phyloP scores from a whole-genome alignment of 192 early-diverging fungal species.

The Coemansia umbellata region DNA sequence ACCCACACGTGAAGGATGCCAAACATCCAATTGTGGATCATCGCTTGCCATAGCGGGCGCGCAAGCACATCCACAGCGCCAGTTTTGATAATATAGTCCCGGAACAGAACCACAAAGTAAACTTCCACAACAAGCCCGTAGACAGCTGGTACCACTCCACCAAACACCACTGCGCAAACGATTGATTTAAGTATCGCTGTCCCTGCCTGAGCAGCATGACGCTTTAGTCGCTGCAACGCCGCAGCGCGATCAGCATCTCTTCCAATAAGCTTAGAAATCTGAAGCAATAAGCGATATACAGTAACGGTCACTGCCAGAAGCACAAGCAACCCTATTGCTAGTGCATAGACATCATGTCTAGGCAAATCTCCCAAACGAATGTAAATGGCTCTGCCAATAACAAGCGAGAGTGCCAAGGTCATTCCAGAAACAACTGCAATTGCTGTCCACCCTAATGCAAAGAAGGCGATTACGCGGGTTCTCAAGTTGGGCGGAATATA shows the following conservation, averaged over 20 bases:
- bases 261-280: not conserved
- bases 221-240: conserved; percentile 3
- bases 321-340: conserved; percentile 65
- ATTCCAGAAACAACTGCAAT: conserved; percentile 43
- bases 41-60: conserved; percentile 22
- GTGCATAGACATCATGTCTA: conserved; percentile 76
- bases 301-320: conserved; percentile 28
- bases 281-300: conserved; percentile 4
- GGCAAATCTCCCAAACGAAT: conserved; percentile 17
- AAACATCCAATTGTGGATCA: conserved; percentile 40
- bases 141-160: conserved; percentile 23
- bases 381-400: conserved; percentile 49
- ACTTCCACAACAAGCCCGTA: conserved; percentile 39
- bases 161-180: conserved; percentile 11
- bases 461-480: conserved; percentile 11
- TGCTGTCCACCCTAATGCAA: conserved; percentile 28
- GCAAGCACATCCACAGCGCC: not conserved
- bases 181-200: conserved; percentile 7
- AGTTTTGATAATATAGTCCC: conserved; percentile 3
- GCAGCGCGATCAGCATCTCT: not conserved
- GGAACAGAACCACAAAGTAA: conserved; percentile 33
- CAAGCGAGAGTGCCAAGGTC: conserved; percentile 50
- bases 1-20: conserved; percentile 32
- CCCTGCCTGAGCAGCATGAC: conserved; percentile 9
- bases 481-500: conserved; percentile 66